Percentiles rank a stretch among this genome's conserved stretches.
phyloP scores from a whole-genome alignment of 2,329 filamentous ascomycete species.

The Talaromyces rugulosus region DNA sequence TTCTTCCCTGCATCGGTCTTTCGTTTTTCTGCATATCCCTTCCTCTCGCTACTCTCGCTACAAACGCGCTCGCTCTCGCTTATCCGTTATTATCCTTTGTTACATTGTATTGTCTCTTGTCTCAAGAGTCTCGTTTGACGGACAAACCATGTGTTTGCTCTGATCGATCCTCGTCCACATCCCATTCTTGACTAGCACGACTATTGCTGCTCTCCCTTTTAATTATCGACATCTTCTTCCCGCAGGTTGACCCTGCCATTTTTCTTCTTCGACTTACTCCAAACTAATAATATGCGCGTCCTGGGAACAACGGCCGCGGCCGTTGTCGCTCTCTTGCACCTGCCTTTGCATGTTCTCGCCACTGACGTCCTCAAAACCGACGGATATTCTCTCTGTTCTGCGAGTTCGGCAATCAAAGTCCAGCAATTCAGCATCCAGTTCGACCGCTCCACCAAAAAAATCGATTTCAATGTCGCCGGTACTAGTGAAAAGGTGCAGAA shows the following conservation, averaged over 20 bases:
- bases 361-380: constrained; percentile 72
- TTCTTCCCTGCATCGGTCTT: neutral
- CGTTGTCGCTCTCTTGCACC: constrained; percentile 2
- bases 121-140: neutral
- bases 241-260: constrained; percentile 26
- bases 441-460: constrained; percentile 66
- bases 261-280: neutral
- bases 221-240: constrained; percentile 2
- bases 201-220: neutral
- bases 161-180: neutral
- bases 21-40: neutral
- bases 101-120: neutral
- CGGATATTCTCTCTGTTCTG: constrained; percentile 71
- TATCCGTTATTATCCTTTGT: neutral
- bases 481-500: constrained; percentile 70
- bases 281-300: constrained; percentile 7
- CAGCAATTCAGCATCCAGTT: constrained; percentile 73
- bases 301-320: constrained; percentile 10
- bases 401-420: constrained; percentile 59
- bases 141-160: neutral
- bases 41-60: neutral
- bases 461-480: constrained; percentile 80
- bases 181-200: neutral
- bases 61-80: neutral
- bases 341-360: constrained; percentile 49